phyloP scores from a whole-genome alignment of 768 basidiomycete genomes.

The Tremella mesenterica region DNA sequence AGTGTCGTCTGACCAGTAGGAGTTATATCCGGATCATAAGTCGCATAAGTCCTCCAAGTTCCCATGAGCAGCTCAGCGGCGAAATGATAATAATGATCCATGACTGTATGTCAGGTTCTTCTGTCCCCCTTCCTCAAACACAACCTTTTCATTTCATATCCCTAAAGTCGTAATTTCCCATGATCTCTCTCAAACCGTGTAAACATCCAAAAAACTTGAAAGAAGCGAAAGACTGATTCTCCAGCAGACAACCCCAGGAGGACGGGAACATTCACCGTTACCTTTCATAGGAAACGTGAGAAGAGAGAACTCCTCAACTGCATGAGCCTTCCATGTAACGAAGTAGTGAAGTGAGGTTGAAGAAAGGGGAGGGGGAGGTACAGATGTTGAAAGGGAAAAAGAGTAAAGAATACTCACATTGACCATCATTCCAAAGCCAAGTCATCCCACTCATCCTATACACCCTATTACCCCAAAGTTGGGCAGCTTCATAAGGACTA shows the following conservation, averaged over 20 bases:
- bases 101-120: slow-evolving; percentile 44
- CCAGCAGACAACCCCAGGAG: neutral
- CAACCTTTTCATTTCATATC: slow-evolving; percentile 56
- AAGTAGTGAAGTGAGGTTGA: too few species aligned
- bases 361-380: too few species aligned
- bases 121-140: neutral
- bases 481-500: slow-evolving; percentile 54
- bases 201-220: too few species aligned
- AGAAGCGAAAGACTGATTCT: slow-evolving; percentile 55
- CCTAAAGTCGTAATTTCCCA: too few species aligned
- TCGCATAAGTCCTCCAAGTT: slow-evolving; percentile 56
- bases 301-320: too few species aligned
- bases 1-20: slow-evolving; percentile 43
- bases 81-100: slow-evolving; percentile 81
- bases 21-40: slow-evolving; percentile 34
- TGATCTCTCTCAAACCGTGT: too few species aligned
- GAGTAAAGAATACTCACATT: slow-evolving; percentile 47
- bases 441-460: slow-evolving; percentile 66
- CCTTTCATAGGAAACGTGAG: too few species aligned
- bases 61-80: slow-evolving; percentile 74
- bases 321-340: too few species aligned
- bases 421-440: slow-evolving; percentile 43
- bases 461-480: slow-evolving; percentile 58
- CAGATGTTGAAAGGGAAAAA: too few species aligned
- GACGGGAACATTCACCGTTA: too few species aligned